phyloP scores from a whole-genome alignment of 116 monocot genomes.

The Zostera marina region DNA sequence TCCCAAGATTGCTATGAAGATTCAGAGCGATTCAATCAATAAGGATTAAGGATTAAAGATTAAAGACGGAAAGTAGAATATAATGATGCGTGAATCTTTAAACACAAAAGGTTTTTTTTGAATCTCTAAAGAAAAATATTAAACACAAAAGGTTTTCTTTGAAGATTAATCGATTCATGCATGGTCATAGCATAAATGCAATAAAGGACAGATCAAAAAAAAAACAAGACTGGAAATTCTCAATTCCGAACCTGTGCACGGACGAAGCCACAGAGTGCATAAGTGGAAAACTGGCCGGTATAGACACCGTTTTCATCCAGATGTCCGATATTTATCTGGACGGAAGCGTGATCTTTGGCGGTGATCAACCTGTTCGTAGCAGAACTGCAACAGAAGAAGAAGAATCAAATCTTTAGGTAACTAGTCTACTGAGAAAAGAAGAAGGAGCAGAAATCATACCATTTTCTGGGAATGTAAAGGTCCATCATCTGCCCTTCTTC shows the following conservation, averaged over 20 bases:
- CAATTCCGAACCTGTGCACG: constrained; percentile 27
- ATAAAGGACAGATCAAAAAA: background rate
- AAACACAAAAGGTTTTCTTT: too few relatives aligned
- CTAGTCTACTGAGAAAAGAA: background rate
- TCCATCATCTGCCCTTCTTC: constrained; percentile 36
- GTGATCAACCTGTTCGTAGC: constrained; percentile 55
- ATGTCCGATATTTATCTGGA: constrained; percentile 46
- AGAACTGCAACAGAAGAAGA: constrained; percentile 26
- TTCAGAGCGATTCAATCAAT: too few relatives aligned
- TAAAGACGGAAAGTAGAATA: too few relatives aligned
- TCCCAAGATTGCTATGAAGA: too few relatives aligned
- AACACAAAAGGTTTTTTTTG: too few relatives aligned
- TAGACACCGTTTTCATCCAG: constrained; percentile 41
- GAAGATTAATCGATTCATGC: background rate
- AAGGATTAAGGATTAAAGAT: too few relatives aligned
- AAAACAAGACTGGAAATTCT: background rate
- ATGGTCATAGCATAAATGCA: too few relatives aligned
- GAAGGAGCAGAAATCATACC: constrained; percentile 8
- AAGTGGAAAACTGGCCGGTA: constrained; percentile 33
- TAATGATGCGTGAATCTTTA: too few relatives aligned
- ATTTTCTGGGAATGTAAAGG: constrained; percentile 54
- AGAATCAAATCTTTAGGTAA: background rate
- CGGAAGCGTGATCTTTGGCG: constrained; percentile 54
- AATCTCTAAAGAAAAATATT: too few relatives aligned
- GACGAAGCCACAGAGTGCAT: constrained; percentile 44